Percentiles rank a stretch among this genome's conserved stretches.
phyloP scores from a whole-genome alignment of 371 early-diverging fungal genomes.

The Dinochytrium kinnereticum region DNA sequence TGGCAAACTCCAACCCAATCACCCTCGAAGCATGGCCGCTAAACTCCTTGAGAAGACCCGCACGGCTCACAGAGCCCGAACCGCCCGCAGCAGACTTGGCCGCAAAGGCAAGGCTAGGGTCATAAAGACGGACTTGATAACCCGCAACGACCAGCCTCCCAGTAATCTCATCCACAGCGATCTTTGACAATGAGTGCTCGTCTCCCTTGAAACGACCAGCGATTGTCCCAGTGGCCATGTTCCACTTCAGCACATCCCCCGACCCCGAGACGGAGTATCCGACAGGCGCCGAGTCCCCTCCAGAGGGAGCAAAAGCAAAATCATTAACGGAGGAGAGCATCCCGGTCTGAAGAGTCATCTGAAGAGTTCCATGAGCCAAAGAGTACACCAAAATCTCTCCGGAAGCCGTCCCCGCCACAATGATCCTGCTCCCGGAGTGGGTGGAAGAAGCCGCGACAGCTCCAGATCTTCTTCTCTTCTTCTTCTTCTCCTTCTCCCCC shows the following conservation, averaged over 20 bases:
- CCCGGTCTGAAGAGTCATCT: conserved; percentile 58
- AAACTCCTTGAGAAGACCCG: conserved; percentile 46
- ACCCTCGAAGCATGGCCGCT: conserved; percentile 77
- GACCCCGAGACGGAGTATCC: conserved; percentile 1
- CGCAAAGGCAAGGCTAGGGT: neutral
- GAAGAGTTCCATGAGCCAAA: conserved; percentile 64
- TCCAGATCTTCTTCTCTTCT: conserved; percentile 60
- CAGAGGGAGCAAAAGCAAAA: conserved; percentile 62
- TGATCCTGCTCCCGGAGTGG: conserved; percentile 24
- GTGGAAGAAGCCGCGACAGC: neutral
- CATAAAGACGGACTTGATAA: neutral
- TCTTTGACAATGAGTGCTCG: neutral
- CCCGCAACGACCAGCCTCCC: conserved; percentile 11
- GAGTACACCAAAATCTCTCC: conserved; percentile 72
- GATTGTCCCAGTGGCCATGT: neutral
- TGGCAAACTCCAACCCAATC: conserved; percentile 62
- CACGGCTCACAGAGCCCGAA: neutral
- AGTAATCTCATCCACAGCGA: neutral
- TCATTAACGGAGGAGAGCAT: conserved; percentile 73
- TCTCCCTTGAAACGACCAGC: conserved; percentile 3
- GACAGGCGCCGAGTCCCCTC: neutral
- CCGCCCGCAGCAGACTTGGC: neutral
- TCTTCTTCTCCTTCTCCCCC: conserved; percentile 23
- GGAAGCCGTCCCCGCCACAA: conserved; percentile 69
- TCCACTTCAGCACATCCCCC: conserved; percentile 14